These are phyloP conservation scores for Lizonia empirigonia DNA, from an alignment of 2,329 filamentous ascomycete genomes.

Conservation along the genomic window DNA sequence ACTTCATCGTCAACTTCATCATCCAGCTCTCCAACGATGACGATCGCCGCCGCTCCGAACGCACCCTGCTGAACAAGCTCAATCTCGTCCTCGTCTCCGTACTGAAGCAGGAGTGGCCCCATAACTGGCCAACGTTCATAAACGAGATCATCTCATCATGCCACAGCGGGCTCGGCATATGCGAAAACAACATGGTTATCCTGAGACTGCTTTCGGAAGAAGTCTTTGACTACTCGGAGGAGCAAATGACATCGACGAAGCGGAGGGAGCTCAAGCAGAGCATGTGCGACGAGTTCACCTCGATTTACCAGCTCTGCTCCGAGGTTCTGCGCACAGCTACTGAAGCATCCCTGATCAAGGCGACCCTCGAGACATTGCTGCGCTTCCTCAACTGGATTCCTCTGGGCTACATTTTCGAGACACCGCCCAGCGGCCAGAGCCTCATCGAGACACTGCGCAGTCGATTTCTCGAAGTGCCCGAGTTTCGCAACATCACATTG, in stretches of 20 bases:
- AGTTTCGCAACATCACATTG: conserved; percentile 95
- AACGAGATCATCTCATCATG: conserved; percentile 98
- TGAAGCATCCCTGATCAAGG: conserved; percentile 87
- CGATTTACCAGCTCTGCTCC: conserved; percentile 96
- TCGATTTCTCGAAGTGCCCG: conserved; percentile 88
- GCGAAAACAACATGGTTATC: conserved; percentile 99
- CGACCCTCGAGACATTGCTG: conserved; percentile 93
- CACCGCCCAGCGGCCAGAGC: conserved; percentile 61
- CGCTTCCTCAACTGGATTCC: conserved; percentile 99
- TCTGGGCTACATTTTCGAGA: conserved; percentile 98
- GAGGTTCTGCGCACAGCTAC: conserved; percentile 91
- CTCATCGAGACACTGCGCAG: conserved; percentile 94
- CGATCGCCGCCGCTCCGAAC: conserved; percentile 81
- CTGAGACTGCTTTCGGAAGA: conserved; percentile 94
- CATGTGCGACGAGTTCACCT: conserved; percentile 98
- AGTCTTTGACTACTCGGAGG: conserved; percentile 97
- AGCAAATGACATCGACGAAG: conserved; percentile 99
- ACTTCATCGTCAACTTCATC: conserved; percentile 99
- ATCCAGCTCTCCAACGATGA: conserved; percentile 91
- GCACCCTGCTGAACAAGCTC: conserved; percentile 94
- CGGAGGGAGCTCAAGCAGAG: conserved; percentile 95
- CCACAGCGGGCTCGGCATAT: conserved; percentile 93
- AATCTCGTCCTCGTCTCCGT: conserved; percentile 97
- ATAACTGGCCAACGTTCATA: conserved; percentile 99
- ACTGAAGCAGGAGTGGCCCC: conserved; percentile 98